phyloP scores from a whole-genome alignment of 2,329 filamentous ascomycete species.

The Pseudogymnoascus sp. region DNA sequence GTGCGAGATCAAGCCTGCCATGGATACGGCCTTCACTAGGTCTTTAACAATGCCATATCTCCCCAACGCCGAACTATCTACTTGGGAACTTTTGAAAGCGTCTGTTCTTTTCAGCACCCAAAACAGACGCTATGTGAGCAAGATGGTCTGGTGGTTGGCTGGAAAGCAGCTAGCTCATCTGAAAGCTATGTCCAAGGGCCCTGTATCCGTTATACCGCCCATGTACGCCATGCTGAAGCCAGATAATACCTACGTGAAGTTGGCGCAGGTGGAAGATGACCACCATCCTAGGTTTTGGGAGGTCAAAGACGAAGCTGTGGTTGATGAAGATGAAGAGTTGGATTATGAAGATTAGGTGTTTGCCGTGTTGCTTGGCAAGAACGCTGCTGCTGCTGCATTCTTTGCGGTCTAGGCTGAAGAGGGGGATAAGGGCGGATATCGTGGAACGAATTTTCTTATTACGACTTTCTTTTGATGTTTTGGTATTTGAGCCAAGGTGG shows the following conservation, averaged over 20 bases:
- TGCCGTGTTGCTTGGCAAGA: neutral
- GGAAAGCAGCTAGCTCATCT: conserved; percentile 23
- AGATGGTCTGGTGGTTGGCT: conserved; percentile 25
- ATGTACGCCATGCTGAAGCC: conserved; percentile 21
- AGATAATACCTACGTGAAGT: conserved; percentile 16
- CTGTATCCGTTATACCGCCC: conserved; percentile 6
- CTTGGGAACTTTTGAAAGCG: conserved; percentile 40
- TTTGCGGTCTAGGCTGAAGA: neutral
- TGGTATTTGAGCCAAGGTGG: neutral
- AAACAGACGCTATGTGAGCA: neutral
- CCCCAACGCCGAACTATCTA: conserved; percentile 16
- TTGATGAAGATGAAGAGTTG: conserved; percentile 3
- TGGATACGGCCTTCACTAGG: conserved; percentile 15
- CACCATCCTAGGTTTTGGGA: neutral
- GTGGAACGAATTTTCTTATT: neutral
- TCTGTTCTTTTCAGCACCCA: conserved; percentile 29
- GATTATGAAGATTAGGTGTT: neutral
- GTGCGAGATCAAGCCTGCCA: conserved; percentile 20
- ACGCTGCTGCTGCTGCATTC: neutral
- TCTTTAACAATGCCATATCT: conserved; percentile 14
- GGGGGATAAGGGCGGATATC: neutral
- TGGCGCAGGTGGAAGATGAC: neutral
- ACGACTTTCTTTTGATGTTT: neutral
- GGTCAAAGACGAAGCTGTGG: neutral
- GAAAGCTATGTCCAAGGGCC: conserved; percentile 17